Base-by-base conservation (phyloP, 257 asterid species). In the Striga asiatica region DNA sequence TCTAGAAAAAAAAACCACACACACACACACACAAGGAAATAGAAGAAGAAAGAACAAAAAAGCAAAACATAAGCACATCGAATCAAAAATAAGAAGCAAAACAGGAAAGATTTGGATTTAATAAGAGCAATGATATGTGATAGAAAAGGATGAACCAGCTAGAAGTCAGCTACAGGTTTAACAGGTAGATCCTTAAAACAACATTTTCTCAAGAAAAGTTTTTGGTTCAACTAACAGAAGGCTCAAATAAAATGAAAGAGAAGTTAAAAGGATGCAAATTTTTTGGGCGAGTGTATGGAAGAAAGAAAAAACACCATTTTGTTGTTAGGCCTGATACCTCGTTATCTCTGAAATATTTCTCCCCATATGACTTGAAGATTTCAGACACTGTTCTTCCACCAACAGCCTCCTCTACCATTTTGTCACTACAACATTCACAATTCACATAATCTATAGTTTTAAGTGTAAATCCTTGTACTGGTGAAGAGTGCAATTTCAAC, bases 361-460 rank as follows among this genome's bases (percentile, higher is more conserved):
- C 95, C 3, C 95, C 97, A 46, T 71, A 42, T 60, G 67, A 66
- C 71, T 78, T 75, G 65, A 88, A 88, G 57, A 84, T 88, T 59
- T 84, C 95, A 51, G 88, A 83, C 57, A 81, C 95, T 1, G 85
- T 58, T 54, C 62, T 66, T 62, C 70, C 86, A 54, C 93, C 88
- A 61, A 70, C 85, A 67, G 84, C 71, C 57, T 76, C 78, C 81
- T 88, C 97, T 56, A 88, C 80, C 43, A 78, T 54, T 14, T 66
- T 62, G 65, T 88, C 97, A 60, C 97, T 88, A 67, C n/a, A 69
- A 66, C 52, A 76, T 55, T 54, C 67, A 68, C 28, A 68, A 69
- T 16, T 41, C 35, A n/a, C n/a, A 50, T 10, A 18, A 48, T 51
- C n/a, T 10, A 52, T 41, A 56, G n/a, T 31, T 17, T 17, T 25